phyloP scores from a whole-genome alignment of 257 asterid species.

The Solanum bukasovii region DNA sequence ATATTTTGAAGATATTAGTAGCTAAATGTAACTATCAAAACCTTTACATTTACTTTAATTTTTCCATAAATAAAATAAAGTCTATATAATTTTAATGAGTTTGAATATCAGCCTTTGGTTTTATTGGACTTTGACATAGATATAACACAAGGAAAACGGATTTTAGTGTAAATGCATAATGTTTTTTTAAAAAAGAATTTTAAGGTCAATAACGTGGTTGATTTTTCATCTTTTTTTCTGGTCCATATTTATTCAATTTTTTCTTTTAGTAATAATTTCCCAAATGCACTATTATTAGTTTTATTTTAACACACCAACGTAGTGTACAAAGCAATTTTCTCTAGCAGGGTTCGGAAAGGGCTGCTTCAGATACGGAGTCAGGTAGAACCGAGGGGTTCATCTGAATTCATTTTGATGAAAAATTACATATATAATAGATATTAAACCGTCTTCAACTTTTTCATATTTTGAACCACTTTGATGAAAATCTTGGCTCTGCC shows the following conservation, averaged over 20 bases:
- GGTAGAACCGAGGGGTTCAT: not conserved
- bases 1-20: not conserved
- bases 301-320: not conserved
- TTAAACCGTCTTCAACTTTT: not conserved
- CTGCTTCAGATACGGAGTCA: fast-evolving
- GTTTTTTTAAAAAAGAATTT: not conserved
- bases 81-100: not conserved
- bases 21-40: not conserved
- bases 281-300: not conserved
- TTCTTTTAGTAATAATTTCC: not conserved
- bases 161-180: not conserved
- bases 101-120: not conserved
- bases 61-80: not conserved
- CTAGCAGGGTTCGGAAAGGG: not conserved
- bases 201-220: not conserved
- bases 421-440: too few relatives aligned
- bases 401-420: too few relatives aligned
- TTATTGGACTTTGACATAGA: not conserved
- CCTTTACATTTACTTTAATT: not conserved
- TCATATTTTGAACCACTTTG: not conserved
- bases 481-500: not conserved
- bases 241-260: not conserved
- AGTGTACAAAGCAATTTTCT: not conserved
- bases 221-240: not conserved
- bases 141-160: not conserved